A percentile compares a stretch with the other conserved stretches of the same genome.
Evolutionary conservation across 2,329 filamentous ascomycete species (phyloP).

Genomic region (Cadophora gregata): DNA sequence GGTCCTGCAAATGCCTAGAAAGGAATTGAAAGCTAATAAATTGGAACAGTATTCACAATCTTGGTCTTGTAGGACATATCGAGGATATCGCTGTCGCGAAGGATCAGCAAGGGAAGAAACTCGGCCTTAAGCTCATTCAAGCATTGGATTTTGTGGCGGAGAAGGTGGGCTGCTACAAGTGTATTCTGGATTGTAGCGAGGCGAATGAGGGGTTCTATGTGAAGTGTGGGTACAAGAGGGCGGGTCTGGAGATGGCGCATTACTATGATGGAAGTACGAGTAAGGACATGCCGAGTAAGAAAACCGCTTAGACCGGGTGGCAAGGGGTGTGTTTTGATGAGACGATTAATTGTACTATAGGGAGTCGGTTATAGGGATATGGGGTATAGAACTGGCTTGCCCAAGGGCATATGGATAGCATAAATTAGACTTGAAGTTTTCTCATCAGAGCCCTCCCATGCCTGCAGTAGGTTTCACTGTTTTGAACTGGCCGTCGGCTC

Average conservation of each 20-base stretch:
- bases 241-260: conserved; percentile 96
- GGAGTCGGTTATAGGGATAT: conserved; percentile 14
- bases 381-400: neutral
- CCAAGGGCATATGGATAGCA: neutral
- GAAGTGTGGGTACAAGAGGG: conserved; percentile 93
- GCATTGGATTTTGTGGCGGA: conserved; percentile 88
- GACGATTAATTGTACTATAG: conserved; percentile 16
- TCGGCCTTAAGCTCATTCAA: conserved; percentile 91
- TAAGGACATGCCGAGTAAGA: conserved; percentile 21
- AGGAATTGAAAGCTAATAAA: conserved; percentile 27
- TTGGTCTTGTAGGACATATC: conserved; percentile 90
- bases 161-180: conserved; percentile 94
- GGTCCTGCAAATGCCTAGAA: neutral
- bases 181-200: conserved; percentile 94
- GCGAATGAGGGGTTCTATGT: conserved; percentile 97
- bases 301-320: conserved; percentile 9
- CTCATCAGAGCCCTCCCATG: neutral
- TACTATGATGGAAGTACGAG: conserved; percentile 62
- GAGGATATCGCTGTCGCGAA: conserved; percentile 97
- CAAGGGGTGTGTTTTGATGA: neutral
- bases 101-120: conserved; percentile 96
- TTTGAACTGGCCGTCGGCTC: neutral
- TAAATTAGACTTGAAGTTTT: neutral
- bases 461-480: neutral
- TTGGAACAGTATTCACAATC: conserved; percentile 70